Evolutionary conservation across 140 eudicot species (phyloP), one percentile per base, ranked within the genome.

Genomic region (Oenanthe javanica): DNA sequence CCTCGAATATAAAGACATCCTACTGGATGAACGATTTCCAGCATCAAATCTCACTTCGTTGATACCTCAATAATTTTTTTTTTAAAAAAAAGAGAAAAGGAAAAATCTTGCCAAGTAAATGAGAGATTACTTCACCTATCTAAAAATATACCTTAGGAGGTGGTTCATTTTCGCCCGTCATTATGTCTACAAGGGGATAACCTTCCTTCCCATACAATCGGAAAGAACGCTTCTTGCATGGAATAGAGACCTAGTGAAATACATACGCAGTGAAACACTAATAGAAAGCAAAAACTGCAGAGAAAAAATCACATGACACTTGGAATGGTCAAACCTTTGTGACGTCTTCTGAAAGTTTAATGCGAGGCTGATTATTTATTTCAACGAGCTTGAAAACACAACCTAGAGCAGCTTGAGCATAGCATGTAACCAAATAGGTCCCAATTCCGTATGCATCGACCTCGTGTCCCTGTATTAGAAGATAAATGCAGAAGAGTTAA

Each of bases 381-480:
- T 95, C 99, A 72, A 95, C 99, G 82, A 95, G 96, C 89, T 95
- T 95, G 87, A 90, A 95, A 64, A 95, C 99, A 81, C 96, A 92
- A 70, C 99, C 99, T 36, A 95, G 83, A 74, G 99, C 99, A 76
- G 99, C 93, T 84, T 95, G 99, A 84, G 99, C 89, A 88, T 87
- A 95, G 84, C 99, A 95, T 43, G 99, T 95, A 79, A 95, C 99
- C 87, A 95, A 86, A 85, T 95, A 90, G 50, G 99, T 95, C 55
- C 99, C 99, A 25, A 95, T 91, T 40, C 99, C 99, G 69, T 90
- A 95, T 47, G 99, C 90, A 87, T 95, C 96, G 36, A 95, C 92
- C 82, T 93, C 98, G 61, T 95, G 99, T 42, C 99, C 99, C 97
- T 94, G 86, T 81, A 38, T 75, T 49, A 75, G 52, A n/a, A 13